A percentile compares a stretch with the other conserved stretches of the same genome.
phyloP scores from a whole-genome alignment of 1,284 basidiomycete species.

The Vanrija pseudolonga region DNA sequence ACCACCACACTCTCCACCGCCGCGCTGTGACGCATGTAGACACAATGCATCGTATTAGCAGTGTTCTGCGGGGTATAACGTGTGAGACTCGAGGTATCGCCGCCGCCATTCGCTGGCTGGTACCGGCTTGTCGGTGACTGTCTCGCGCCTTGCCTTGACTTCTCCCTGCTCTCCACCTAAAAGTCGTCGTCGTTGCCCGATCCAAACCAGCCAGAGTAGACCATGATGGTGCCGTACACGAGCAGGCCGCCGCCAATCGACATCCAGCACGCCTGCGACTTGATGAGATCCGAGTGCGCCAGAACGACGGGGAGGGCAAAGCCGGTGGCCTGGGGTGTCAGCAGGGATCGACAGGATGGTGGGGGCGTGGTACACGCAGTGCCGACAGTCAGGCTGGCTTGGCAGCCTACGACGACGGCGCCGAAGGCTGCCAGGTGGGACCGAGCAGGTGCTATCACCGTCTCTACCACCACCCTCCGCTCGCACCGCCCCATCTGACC shows the following conservation, averaged over 20 bases:
- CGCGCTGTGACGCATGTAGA: too few relatives aligned
- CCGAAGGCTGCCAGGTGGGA: not conserved
- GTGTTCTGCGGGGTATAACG: too few relatives aligned
- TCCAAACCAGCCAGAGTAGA: constrained; percentile 75
- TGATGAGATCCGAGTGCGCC: constrained; percentile 86
- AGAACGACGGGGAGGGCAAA: constrained; percentile 90
- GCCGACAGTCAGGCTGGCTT: too few relatives aligned
- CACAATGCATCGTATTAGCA: too few relatives aligned
- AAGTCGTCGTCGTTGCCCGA: constrained; percentile 42
- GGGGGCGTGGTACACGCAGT: not conserved
- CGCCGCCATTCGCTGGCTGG: too few relatives aligned
- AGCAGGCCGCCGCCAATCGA: constrained; percentile 88
- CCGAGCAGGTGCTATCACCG: too few relatives aligned
- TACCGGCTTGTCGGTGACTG: too few relatives aligned
- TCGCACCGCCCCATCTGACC: not conserved
- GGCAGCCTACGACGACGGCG: not conserved
- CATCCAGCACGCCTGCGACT: constrained; percentile 83
- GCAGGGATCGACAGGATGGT: not conserved
- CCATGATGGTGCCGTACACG: constrained; percentile 89
- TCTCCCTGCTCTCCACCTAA: constrained; percentile 1
- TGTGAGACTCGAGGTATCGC: too few relatives aligned
- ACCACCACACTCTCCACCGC: too few relatives aligned
- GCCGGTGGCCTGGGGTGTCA: constrained; percentile 58
- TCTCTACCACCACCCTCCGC: not conserved
- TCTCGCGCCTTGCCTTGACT: too few relatives aligned